A percentile compares a stretch with the other conserved stretches of the same genome.
These are phyloP conservation scores for Xylariaceae sp. DNA, from an alignment of 2,329 filamentous ascomycete species.

Conservation along the genomic window DNA sequence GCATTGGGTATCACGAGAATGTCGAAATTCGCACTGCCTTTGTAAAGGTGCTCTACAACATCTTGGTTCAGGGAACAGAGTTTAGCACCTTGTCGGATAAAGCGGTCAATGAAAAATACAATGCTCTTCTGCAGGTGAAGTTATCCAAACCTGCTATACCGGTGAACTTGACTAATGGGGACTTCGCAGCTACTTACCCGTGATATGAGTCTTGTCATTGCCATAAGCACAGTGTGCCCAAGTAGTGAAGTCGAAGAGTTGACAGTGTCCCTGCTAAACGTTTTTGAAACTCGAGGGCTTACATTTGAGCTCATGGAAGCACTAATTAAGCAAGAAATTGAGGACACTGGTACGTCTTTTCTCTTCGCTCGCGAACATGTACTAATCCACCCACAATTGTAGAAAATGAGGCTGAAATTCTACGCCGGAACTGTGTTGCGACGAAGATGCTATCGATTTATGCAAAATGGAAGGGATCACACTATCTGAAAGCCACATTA, in stretches of 20 bases:
- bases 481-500: conserved; percentile 67
- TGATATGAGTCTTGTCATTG: conserved; percentile 66
- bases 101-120: conserved; percentile 71
- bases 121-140: conserved; percentile 64
- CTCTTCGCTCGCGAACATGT: not conserved
- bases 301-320: conserved; percentile 69
- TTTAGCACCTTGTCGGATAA: conserved; percentile 72
- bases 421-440: conserved; percentile 72
- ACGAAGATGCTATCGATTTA: conserved; percentile 76
- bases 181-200: conserved; percentile 60
- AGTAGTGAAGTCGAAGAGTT: conserved; percentile 73
- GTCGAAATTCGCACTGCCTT: conserved; percentile 73
- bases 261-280: conserved; percentile 69
- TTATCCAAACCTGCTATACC: conserved; percentile 26
- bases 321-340: conserved; percentile 71
- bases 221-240: conserved; percentile 70
- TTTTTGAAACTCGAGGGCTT: conserved; percentile 71
- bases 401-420: conserved; percentile 71
- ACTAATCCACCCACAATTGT: conserved; percentile 9
- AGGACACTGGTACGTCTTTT: conserved; percentile 61
- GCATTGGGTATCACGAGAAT: conserved; percentile 74
- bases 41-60: conserved; percentile 73
- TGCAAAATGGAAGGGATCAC: conserved; percentile 72
- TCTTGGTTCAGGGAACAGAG: conserved; percentile 73
- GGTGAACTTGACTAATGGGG: conserved; percentile 14